A percentile compares a stretch with the other conserved stretches of the same genome.
Conservation (phyloP, 164 flowering plant genomes). For the Macadamia tetraphylla region DNA sequence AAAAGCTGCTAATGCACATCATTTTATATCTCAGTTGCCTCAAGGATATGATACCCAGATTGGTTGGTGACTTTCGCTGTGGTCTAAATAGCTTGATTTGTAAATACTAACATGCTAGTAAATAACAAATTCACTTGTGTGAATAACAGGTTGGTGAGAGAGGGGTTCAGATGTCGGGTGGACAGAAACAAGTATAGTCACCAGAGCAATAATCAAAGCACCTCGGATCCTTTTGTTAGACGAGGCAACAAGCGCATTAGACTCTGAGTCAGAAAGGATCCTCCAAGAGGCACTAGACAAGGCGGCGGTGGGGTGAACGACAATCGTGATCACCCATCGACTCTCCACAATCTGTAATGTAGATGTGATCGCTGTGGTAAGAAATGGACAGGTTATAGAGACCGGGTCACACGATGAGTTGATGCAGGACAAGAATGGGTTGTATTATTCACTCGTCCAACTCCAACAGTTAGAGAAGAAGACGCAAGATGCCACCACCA, state of each 20-base stretch:
- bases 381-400: slow-evolving; percentile 56
- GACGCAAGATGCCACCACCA: not conserved
- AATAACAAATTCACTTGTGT: too few relatives aligned
- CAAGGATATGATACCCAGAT: slow-evolving; percentile 68
- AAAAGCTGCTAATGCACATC: slow-evolving; percentile 81
- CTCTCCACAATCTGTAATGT: slow-evolving; percentile 34
- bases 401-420: slow-evolving; percentile 64
- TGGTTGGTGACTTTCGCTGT: slow-evolving; percentile 29
- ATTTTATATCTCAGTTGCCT: slow-evolving; percentile 66
- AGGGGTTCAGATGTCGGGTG: slow-evolving; percentile 82
- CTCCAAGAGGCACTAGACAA: slow-evolving; percentile 79
- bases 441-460: slow-evolving; percentile 49
- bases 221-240: slow-evolving; percentile 61
- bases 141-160: slow-evolving; percentile 65
- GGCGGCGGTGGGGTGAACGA: slow-evolving; percentile 66
- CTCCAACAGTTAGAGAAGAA: slow-evolving; percentile 39
- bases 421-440: slow-evolving; percentile 32
- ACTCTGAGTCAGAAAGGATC: slow-evolving; percentile 74
- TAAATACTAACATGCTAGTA: too few relatives aligned
- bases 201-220: slow-evolving; percentile 43
- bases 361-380: slow-evolving; percentile 62
- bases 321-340: slow-evolving; percentile 85
- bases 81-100: too few relatives aligned
- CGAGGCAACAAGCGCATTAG: slow-evolving; percentile 37
- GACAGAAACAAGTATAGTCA: not conserved